These are phyloP conservation scores for Grigorovia yakushimaensis DNA, from an alignment of 805 yeast genomes.

Conservation along the genomic window DNA sequence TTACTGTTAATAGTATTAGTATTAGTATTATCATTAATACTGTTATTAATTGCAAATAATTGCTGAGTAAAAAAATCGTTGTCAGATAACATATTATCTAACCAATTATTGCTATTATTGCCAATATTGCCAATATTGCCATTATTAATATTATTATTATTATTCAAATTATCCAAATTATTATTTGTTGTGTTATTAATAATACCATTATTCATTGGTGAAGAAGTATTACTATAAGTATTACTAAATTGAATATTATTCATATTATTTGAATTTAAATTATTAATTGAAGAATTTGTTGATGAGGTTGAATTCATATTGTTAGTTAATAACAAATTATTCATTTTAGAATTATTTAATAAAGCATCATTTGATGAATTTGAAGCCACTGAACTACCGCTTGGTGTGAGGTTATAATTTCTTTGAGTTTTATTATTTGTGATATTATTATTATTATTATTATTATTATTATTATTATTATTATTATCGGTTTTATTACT, in stretches of 20 bases:
- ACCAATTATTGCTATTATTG: constrained; percentile 6
- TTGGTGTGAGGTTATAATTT: background rate
- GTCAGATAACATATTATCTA: constrained; percentile 15
- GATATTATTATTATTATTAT: constrained; percentile 1
- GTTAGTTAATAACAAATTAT: background rate
- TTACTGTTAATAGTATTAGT: background rate
- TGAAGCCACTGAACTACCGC: background rate
- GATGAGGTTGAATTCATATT: background rate
- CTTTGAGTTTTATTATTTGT: background rate
- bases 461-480: background rate
- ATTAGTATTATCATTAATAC: background rate
- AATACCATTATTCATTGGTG: background rate
- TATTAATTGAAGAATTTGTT: background rate
- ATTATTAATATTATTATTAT: too few species aligned
- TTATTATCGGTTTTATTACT: constrained; percentile 7
- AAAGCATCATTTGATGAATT: background rate
- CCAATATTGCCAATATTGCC: background rate
- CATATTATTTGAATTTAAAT: background rate
- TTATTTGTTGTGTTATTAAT: background rate
- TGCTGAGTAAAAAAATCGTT: constrained; percentile 8
- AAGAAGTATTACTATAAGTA: background rate
- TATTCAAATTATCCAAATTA: too few species aligned
- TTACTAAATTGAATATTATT: background rate
- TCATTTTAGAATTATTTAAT: background rate
- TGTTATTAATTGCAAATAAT: background rate